Conservation (phyloP, 2,329 filamentous ascomycete species). For the Pseudogymnoascus sp. region DNA sequence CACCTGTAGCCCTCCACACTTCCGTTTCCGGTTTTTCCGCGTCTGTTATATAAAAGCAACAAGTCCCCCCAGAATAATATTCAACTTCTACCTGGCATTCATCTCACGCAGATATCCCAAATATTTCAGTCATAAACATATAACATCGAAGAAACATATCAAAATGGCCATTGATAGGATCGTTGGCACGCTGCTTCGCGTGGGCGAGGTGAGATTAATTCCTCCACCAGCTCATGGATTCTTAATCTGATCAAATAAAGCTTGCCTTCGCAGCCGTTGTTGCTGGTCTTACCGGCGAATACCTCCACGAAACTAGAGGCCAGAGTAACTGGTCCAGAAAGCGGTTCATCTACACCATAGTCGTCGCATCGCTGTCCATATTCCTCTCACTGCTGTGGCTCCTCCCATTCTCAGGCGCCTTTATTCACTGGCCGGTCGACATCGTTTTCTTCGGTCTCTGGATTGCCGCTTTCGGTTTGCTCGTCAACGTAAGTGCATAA, state of each 20-base stretch:
- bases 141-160: background rate
- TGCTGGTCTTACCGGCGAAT: slow-evolving; percentile 61
- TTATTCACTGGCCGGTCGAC: slow-evolving; percentile 67
- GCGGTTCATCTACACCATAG: slow-evolving; percentile 69
- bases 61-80: background rate
- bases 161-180: slow-evolving; percentile 38
- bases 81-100: background rate
- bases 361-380: slow-evolving; percentile 63
- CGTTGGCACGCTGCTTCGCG: slow-evolving; percentile 28
- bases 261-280: slow-evolving; percentile 68
- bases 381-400: slow-evolving; percentile 66
- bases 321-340: slow-evolving; percentile 49
- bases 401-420: slow-evolving; percentile 61
- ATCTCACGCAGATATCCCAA: background rate
- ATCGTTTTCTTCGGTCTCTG: slow-evolving; percentile 60
- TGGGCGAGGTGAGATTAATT: slow-evolving; percentile 24
- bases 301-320: slow-evolving; percentile 46
- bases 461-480: slow-evolving; percentile 47
- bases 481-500: slow-evolving; percentile 50
- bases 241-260: slow-evolving; percentile 40
- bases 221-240: background rate
- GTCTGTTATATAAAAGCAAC: background rate
- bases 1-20: background rate
- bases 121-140: background rate
- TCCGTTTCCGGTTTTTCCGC: background rate